These are phyloP conservation scores for Hamamelis virginiana DNA, from an alignment of 164 flowering plant genomes.

Conservation along the genomic window DNA sequence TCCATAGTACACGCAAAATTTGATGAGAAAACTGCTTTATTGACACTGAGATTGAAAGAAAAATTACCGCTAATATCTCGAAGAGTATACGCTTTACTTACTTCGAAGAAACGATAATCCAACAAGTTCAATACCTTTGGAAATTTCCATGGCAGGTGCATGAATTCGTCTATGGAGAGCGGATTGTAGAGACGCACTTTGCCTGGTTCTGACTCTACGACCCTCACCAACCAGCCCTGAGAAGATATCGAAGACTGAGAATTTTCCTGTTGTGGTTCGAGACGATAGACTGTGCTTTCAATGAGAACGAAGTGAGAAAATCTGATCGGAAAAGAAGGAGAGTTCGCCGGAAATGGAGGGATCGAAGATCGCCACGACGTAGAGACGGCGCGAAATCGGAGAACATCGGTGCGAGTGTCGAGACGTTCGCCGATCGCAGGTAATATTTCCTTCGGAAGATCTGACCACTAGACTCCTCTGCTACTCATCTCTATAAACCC, in stretches of 20 bases:
- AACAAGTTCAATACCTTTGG: slow-evolving; percentile 1
- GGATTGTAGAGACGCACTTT: neutral
- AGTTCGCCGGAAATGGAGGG: neutral
- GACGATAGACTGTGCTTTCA: neutral
- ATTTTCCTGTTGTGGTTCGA: neutral
- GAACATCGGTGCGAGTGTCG: slow-evolving; percentile 1
- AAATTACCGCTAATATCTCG: no score
- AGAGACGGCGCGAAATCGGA: slow-evolving; percentile 16
- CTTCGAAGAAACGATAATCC: slow-evolving; percentile 7
- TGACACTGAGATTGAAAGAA: no score
- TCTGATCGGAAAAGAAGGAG: neutral
- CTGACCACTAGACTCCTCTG: no score
- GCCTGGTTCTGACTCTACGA: neutral
- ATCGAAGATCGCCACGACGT: slow-evolving; percentile 12
- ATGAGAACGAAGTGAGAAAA: neutral
- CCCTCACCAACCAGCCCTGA: neutral
- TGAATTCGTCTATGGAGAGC: neutral
- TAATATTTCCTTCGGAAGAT: no score
- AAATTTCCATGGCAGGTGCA: no score
- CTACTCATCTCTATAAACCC: no score
- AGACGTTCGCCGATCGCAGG: slow-evolving; percentile 6
- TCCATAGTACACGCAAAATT: no score
- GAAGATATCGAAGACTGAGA: neutral
- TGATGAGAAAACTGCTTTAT: no score
- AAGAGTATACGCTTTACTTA: slow-evolving; percentile 1